Evolutionary conservation across 495 filamentous ascomycete genomes (phyloP).

Genomic region (Sabuloglossum arenarium): DNA sequence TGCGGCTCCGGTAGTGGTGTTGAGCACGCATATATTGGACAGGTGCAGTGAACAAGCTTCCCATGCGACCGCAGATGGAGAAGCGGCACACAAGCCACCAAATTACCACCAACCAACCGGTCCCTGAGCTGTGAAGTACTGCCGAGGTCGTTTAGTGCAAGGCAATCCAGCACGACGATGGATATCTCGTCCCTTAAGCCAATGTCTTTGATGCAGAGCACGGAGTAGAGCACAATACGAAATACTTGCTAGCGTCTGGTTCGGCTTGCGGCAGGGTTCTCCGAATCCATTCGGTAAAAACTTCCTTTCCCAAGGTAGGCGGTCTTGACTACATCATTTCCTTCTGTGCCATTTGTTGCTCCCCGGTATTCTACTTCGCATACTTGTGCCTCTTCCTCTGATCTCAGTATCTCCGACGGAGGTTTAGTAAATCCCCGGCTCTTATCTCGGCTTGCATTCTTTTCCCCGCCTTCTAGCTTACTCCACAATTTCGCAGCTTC

Average conservation of each 20-base stretch:
- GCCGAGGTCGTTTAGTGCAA: neutral
- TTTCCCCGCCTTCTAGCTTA: neutral
- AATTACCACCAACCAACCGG: neutral
- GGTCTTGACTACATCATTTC: neutral
- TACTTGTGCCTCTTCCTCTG: neutral
- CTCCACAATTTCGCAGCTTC: too few species aligned
- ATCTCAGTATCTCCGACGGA: too few species aligned
- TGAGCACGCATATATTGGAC: neutral
- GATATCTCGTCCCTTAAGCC: neutral
- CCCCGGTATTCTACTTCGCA: too few species aligned
- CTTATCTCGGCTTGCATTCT: neutral
- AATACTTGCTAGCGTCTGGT: neutral
- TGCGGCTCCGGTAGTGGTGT: neutral
- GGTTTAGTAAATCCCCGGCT: too few species aligned
- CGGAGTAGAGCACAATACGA: too few species aligned
- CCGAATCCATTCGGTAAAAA: neutral
- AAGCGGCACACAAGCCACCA: neutral
- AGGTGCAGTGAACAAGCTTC: neutral
- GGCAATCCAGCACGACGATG: neutral
- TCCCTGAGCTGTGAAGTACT: neutral
- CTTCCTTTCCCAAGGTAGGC: neutral
- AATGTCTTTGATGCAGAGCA: neutral
- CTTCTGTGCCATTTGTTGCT: too few species aligned
- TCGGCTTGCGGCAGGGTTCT: neutral
- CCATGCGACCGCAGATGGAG: neutral